Evolutionary conservation across 192 early-diverging fungal genomes (phyloP), one percentile per base, ranked within the genome.

Genomic region (Allomyces macrogynus): DNA sequence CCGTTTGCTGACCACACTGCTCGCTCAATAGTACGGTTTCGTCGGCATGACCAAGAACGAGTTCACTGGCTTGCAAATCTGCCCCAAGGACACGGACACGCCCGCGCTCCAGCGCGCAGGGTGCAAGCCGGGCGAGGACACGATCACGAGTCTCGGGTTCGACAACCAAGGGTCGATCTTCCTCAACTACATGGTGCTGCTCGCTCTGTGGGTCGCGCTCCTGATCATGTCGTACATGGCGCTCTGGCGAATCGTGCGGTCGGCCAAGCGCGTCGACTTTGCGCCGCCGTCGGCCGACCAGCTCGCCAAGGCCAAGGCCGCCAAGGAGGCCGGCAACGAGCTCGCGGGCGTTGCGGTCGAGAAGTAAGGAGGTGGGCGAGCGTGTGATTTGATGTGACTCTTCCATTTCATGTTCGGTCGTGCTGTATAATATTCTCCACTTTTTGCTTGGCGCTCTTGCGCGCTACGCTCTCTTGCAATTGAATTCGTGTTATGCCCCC

Each of bases 181-280:
- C 23, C 71, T 69, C 24, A 74, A 78, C 67, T 72, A 72, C 63
- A 42, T 69, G 23, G 64, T 78, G 43, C 25, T 75, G 1, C 23
- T 75, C 2, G 63, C 12, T 0, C 60, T 78, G 11, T 62, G 67
- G 1, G 18, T 74, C 7, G 18, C 72, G 14, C 61, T 69, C 0
- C 74, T 70, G 68, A 26, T 22, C 12, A 4, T 60, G 20, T 64
- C 77, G 12, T 78, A 74, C 63, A n/a, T 74, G 22, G 67, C 68
- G 4, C 69, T 78, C 25, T 40, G 64, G 63, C 62, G 70, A 4
- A 43, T 75, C 69, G 67, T 67, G 20, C 11, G 40, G 3, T 20
- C 12, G 16, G 20, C 49, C 49, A 57, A 57, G 49, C 49, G 49
- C 49, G 49, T 57, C 12, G 49, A 57, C 20, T 57, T 57, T n/a